Evolutionary conservation across 371 early-diverging fungal species (phyloP).

Genomic region (Blastocladiella emersonii): DNA sequence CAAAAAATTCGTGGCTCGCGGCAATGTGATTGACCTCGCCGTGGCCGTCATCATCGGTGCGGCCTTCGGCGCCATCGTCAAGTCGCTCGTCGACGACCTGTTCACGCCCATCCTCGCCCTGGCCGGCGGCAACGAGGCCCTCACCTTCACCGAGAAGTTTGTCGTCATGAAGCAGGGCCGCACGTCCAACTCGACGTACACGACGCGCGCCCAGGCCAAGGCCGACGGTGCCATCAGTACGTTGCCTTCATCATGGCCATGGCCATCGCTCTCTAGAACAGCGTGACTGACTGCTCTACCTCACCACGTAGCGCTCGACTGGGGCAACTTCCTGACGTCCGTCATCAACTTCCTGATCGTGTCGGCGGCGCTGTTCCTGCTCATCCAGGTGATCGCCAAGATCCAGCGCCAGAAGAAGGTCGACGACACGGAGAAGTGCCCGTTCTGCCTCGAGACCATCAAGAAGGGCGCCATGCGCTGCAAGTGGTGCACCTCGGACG

Average conservation of each 20-base stretch:
- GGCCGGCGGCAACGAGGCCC: neutral
- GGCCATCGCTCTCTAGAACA: no score
- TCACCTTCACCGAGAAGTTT: neutral
- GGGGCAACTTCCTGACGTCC: neutral
- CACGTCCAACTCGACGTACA: neutral
- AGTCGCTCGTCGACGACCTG: conserved; percentile 11
- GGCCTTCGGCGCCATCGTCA: conserved; percentile 32
- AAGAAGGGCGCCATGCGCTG: neutral
- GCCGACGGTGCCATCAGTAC: conserved; percentile 12
- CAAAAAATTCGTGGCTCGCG: conserved; percentile 28
- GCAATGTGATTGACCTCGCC: conserved; percentile 36
- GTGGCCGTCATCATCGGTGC: conserved; percentile 38
- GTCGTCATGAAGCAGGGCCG: neutral
- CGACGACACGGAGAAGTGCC: neutral
- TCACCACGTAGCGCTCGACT: neutral
- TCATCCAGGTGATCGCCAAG: neutral
- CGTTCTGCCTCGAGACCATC: neutral
- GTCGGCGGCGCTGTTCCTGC: neutral
- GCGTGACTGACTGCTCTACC: no score
- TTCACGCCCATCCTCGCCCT: conserved; percentile 12
- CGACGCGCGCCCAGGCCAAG: conserved; percentile 8
- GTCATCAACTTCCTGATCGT: neutral
- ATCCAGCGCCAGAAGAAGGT: neutral
- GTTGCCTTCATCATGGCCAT: neutral
- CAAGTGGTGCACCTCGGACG: neutral